Evolutionary conservation across 495 filamentous ascomycete genomes (phyloP).

Genomic region (Chlorociboria aeruginascens): DNA sequence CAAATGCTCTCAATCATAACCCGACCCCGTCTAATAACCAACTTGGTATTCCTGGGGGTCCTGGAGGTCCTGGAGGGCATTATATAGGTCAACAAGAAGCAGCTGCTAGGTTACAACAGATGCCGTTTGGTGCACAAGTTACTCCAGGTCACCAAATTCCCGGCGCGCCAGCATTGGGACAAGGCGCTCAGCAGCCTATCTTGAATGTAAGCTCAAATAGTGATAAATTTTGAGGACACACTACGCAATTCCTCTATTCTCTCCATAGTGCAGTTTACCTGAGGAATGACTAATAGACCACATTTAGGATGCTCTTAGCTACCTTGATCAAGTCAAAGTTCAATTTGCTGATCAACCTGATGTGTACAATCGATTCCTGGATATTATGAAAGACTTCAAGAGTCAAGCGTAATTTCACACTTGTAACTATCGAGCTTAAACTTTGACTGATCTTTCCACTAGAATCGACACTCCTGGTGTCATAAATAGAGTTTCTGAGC

Average conservation of each 20-base stretch:
- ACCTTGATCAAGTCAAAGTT: conserved; percentile 97
- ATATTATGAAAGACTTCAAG: conserved; percentile 99
- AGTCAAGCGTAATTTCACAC: conserved; percentile 68
- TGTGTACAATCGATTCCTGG: conserved; percentile 94
- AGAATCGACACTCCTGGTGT: conserved; percentile 97
- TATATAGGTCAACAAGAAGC: conserved; percentile 29
- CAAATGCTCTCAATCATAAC: conserved; percentile 21
- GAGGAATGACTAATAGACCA: not conserved
- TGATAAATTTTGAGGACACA: not conserved
- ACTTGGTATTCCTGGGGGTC: conserved; percentile 22
- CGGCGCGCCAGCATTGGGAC: conserved; percentile 49
- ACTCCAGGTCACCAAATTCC: conserved; percentile 24
- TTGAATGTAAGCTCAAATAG: conserved; percentile 55
- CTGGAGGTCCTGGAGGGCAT: conserved; percentile 28
- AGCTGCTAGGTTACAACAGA: conserved; percentile 32
- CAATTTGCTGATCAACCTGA: conserved; percentile 95
- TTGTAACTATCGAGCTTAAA: not conserved
- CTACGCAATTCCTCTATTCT: not conserved
- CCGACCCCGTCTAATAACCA: conserved; percentile 31
- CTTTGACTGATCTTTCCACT: conserved; percentile 3
- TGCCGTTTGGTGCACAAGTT: conserved; percentile 27
- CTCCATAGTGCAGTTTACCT: too few species aligned
- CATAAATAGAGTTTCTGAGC: conserved; percentile 90
- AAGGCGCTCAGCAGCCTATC: conserved; percentile 84
- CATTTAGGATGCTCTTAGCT: conserved; percentile 81